A percentile compares a stretch with the other conserved stretches of the same genome.
These are phyloP conservation scores for Psidium friedrichsthalianum DNA, from an alignment of 345 rosid genomes.

Conservation along the genomic window DNA sequence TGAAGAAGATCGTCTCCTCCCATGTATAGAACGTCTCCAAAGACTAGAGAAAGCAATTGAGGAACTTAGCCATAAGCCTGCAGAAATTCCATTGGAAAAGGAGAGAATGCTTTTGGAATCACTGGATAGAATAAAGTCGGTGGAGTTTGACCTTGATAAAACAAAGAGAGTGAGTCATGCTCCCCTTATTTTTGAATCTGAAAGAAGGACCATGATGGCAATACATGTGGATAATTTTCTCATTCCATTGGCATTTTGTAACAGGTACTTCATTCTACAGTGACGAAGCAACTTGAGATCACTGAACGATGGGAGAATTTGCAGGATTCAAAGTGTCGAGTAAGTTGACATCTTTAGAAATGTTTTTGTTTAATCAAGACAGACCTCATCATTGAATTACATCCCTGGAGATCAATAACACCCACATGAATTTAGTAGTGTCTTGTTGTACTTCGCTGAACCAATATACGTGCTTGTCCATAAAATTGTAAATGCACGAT, in stretches of 20 bases:
- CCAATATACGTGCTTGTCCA: neutral
- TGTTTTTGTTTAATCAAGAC: neutral
- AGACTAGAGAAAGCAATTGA: conserved; percentile 52
- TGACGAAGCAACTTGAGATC: conserved; percentile 73
- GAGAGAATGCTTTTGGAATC: conserved; percentile 73
- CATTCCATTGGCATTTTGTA: neutral
- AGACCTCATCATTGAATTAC: neutral
- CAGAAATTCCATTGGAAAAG: conserved; percentile 66
- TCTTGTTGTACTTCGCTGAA: neutral
- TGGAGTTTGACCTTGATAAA: conserved; percentile 82
- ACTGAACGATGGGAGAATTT: conserved; percentile 44
- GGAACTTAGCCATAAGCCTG: conserved; percentile 57
- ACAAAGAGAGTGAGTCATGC: conserved; percentile 58
- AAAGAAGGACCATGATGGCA: neutral
- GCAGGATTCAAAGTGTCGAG: conserved; percentile 47
- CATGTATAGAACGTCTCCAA: conserved; percentile 70
- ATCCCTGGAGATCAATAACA: neutral
- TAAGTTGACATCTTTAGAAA: conserved; percentile 21
- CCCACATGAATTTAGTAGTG: neutral
- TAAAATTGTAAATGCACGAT: neutral
- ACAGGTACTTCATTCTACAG: conserved; percentile 67
- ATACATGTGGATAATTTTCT: neutral
- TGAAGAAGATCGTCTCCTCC: conserved; percentile 28
- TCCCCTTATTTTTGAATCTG: neutral
- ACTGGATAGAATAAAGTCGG: conserved; percentile 73